phyloP scores from a whole-genome alignment of 371 early-diverging fungal species.

The Entomophthora muscae region DNA sequence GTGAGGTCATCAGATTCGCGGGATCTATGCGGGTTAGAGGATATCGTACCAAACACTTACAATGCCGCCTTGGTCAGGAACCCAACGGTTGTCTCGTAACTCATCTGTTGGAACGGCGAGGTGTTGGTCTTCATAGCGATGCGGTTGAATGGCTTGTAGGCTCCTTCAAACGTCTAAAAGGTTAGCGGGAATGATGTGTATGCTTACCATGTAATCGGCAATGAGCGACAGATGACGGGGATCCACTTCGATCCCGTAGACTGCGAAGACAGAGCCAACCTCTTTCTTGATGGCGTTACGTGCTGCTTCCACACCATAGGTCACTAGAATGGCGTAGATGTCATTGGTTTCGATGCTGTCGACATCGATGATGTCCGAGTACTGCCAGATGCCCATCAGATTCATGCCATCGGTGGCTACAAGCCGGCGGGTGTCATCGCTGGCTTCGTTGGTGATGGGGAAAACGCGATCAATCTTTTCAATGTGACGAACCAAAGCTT shows the following conservation, averaged over 20 bases:
- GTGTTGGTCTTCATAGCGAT: conserved; percentile 81
- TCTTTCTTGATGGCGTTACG: conserved; percentile 90
- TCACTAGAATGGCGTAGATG: conserved; percentile 75
- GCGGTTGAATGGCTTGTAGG: conserved; percentile 93
- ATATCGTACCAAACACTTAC: conserved; percentile 17
- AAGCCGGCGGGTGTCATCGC: conserved; percentile 34
- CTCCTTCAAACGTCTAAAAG: conserved; percentile 82
- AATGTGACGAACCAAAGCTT: conserved; percentile 70
- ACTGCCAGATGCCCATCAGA: conserved; percentile 78
- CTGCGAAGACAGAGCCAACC: conserved; percentile 89
- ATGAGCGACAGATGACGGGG: conserved; percentile 91
- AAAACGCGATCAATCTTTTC: conserved; percentile 61
- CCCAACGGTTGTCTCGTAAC: conserved; percentile 86
- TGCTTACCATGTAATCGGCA: conserved; percentile 92
- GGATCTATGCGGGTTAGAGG: conserved; percentile 15
- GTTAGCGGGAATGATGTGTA: neutral
- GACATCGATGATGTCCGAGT: conserved; percentile 57
- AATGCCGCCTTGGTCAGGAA: conserved; percentile 86
- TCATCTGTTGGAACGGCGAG: conserved; percentile 93
- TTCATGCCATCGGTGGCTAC: conserved; percentile 86
- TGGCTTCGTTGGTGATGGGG: conserved; percentile 51
- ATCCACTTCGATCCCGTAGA: conserved; percentile 95
- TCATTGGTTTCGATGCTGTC: conserved; percentile 90
- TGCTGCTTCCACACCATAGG: conserved; percentile 99
- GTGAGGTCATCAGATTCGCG: conserved; percentile 80